Evolutionary conservation across 1,284 basidiomycete genomes (phyloP), one percentile per base, ranked within the genome.

Genomic region (Naganishia cerealis): DNA sequence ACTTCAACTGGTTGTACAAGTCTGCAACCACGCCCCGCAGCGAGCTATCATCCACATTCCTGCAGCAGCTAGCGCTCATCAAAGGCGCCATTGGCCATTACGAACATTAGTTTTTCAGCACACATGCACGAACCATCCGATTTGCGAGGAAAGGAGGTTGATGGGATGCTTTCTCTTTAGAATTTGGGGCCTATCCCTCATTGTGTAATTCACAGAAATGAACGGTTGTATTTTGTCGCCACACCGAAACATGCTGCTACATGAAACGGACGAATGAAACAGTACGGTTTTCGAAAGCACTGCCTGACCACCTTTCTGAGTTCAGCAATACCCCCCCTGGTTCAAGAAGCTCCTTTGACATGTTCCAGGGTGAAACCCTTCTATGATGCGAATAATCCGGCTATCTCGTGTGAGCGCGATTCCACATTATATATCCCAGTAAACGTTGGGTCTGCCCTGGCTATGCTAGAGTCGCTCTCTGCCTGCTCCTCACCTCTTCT

Each of bases 1-100:
- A 66, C 26, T 66, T 66, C 54, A 46, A 57, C n/a, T 56, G 63
- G 42, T 38, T 66, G 54, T 18, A 43, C 29, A 56, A 66, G n/a
- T 33, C 55, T 48, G 63, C 63, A 48, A 66, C 26, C 8, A 46
- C 53, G 46, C 54, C 54, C 42, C 54, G 43, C 8, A 24, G 29
- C 13, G 54, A 57, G 54, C 55, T 57, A 7, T 18, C 33, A 26
- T 36, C 63, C 10, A 56, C 54, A 29, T 56, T 66, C 36, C 13
- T 66, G 24, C 42, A 66, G 40, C 63, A 66, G n/a, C 54, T 66
- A 18, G 42, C 24, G 7, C 18, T 66, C 21, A 57, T 66, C 24
- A 56, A 26, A 26, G 40, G 53, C n/a, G 53, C 63, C 10, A 48
- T 66, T 21, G 54, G 36, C 12, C 24, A 21, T 3, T 66, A 56